Percentiles rank a stretch among this genome's conserved stretches.
phyloP scores from a whole-genome alignment of 306 rosid species.

The Prunus dulcis region DNA sequence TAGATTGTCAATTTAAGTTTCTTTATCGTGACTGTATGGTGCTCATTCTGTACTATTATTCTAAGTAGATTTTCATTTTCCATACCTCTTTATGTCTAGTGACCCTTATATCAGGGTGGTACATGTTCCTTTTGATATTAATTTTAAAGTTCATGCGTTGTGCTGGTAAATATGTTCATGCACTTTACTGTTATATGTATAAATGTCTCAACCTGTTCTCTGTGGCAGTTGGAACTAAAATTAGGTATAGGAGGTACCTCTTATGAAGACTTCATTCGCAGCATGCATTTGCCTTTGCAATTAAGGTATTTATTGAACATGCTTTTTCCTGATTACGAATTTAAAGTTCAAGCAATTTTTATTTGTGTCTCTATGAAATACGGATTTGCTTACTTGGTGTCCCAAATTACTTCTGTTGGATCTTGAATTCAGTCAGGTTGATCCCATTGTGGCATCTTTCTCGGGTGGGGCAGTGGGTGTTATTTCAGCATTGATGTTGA shows the following conservation, averaged over 20 bases:
- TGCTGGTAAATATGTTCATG: neutral
- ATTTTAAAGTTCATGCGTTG: neutral
- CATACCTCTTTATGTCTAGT: neutral
- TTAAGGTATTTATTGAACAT: conserved; percentile 50
- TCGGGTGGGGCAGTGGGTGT: conserved; percentile 98
- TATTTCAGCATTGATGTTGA: conserved; percentile 85
- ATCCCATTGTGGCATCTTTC: conserved; percentile 95
- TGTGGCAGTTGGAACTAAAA: conserved; percentile 83
- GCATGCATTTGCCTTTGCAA: conserved; percentile 81
- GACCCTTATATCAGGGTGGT: neutral
- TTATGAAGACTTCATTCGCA: conserved; percentile 90
- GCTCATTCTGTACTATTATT: too few relatives aligned
- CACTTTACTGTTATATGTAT: neutral
- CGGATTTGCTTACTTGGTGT: conserved; percentile 16
- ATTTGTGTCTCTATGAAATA: conserved; percentile 6
- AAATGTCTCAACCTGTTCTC: conserved; percentile 22
- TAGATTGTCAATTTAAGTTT: neutral
- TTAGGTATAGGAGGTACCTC: conserved; percentile 90
- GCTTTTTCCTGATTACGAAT: neutral
- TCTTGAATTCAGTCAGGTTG: conserved; percentile 73
- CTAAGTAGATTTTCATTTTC: neutral
- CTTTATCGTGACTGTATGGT: neutral
- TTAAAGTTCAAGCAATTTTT: conserved; percentile 5
- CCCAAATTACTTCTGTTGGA: conserved; percentile 23
- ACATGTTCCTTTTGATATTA: neutral